phyloP scores from a whole-genome alignment of 192 early-diverging fungal genomes.

The Coemansia sp. region DNA sequence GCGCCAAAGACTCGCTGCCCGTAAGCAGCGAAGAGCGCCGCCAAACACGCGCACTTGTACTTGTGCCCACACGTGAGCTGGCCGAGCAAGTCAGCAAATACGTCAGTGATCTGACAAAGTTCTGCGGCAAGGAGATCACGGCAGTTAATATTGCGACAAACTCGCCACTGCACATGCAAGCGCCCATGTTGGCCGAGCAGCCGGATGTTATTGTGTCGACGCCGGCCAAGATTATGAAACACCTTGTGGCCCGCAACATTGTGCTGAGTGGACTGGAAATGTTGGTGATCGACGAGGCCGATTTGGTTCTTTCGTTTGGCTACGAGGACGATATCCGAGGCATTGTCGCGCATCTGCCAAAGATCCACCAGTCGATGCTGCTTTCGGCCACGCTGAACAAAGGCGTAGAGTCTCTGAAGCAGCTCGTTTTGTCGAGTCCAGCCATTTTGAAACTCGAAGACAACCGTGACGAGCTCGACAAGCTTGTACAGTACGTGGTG shows the following conservation, averaged over 20 bases:
- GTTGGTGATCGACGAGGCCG: conserved; percentile 95
- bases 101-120: conserved; percentile 70
- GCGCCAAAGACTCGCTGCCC: conserved; percentile 60
- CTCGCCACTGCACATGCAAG: conserved; percentile 50
- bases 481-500: conserved; percentile 77
- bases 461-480: conserved; percentile 55
- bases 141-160: conserved; percentile 36
- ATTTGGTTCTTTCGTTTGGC: conserved; percentile 91
- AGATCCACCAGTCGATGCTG: conserved; percentile 90
- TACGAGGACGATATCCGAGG: conserved; percentile 86
- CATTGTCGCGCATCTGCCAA: conserved; percentile 72
- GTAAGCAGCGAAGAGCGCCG: conserved; percentile 22
- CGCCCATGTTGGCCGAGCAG: conserved; percentile 71
- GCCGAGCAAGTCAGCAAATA: conserved; percentile 87
- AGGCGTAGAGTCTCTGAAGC: conserved; percentile 85
- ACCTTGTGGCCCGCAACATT: conserved; percentile 64
- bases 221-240: conserved; percentile 76
- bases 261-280: conserved; percentile 66
- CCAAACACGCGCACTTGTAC: conserved; percentile 64
- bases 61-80: conserved; percentile 95
- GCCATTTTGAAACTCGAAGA: conserved; percentile 88
- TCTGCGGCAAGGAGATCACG: conserved; percentile 58
- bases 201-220: conserved; percentile 91
- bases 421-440: conserved; percentile 80
- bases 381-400: conserved; percentile 90